A percentile compares a stretch with the other conserved stretches of the same genome.
These are phyloP conservation scores for Osmanthus fragrans DNA, from an alignment of 257 asterid species.

Conservation along the genomic window DNA sequence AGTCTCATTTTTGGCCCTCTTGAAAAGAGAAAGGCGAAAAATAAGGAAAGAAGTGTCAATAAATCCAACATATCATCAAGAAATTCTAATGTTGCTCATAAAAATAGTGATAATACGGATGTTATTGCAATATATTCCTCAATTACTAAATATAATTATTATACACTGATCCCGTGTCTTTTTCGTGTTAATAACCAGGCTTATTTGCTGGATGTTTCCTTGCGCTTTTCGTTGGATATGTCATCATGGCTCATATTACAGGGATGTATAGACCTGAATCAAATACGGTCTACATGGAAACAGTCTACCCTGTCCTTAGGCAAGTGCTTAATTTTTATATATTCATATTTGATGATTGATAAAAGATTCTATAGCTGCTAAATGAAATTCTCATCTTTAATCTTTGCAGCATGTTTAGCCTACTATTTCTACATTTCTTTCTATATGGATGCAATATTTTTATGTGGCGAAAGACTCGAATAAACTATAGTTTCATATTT, in stretches of 20 bases:
- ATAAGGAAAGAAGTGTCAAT: neutral
- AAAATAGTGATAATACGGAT: too few relatives aligned
- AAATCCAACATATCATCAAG: neutral
- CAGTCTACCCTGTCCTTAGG: slow-evolving; percentile 88
- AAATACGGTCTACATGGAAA: slow-evolving; percentile 76
- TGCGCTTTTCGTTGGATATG: slow-evolving; percentile 74
- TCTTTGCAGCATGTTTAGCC: slow-evolving; percentile 84
- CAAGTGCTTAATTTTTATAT: slow-evolving; percentile 33
- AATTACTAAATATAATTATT: neutral
- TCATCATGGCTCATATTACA: slow-evolving; percentile 75
- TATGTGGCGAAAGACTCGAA: slow-evolving; percentile 83
- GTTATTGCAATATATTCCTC: too few relatives aligned
- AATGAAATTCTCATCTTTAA: neutral
- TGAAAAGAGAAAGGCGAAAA: neutral
- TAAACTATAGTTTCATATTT: slow-evolving; percentile 83
- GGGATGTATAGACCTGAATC: slow-evolving; percentile 68
- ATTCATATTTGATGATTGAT: neutral
- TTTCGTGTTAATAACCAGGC: slow-evolving; percentile 43
- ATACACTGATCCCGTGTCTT: slow-evolving; percentile 13
- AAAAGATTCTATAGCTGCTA: neutral
- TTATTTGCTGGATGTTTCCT: slow-evolving; percentile 74
- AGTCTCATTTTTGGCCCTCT: too few relatives aligned
- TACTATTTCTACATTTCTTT: slow-evolving; percentile 74
- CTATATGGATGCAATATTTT: slow-evolving; percentile 87
- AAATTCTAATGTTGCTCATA: too few relatives aligned